Conservation (phyloP, 805 yeast genomes). For the Komagataella pseudopastoris region DNA sequence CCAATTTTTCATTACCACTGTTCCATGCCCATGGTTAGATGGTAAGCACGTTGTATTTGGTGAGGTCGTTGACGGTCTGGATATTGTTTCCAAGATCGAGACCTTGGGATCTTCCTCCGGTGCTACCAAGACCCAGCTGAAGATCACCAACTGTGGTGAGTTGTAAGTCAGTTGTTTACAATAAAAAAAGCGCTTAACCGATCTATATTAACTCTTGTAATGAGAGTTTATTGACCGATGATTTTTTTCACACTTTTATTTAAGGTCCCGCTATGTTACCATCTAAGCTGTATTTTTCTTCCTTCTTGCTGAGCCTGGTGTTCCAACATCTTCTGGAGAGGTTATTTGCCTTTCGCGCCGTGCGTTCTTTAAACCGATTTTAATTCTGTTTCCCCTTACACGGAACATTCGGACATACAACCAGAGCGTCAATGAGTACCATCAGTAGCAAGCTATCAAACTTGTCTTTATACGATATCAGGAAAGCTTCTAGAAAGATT, state of each 20-base stretch:
- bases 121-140: conserved; percentile 30
- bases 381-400: not conserved
- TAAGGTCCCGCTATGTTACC: not conserved
- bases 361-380: not conserved
- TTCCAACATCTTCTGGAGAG: not conserved
- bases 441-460: not conserved
- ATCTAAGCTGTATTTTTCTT: not conserved
- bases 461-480: conserved; percentile 13
- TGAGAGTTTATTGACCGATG: not conserved
- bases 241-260: not conserved
- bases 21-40: conserved; percentile 77
- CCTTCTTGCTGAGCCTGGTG: not conserved
- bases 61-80: conserved; percentile 76
- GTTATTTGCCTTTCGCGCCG: not conserved
- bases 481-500: conserved; percentile 19
- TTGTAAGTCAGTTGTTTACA: conserved; percentile 18
- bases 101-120: conserved; percentile 37
- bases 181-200: not conserved
- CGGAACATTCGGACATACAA: not conserved
- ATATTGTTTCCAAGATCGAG: conserved; percentile 79
- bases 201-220: not conserved
- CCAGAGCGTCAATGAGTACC: not conserved
- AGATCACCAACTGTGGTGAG: conserved; percentile 46
- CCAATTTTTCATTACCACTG: conserved; percentile 93
- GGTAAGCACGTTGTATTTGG: conserved; percentile 95